phyloP scores from a whole-genome alignment of 768 basidiomycete genomes.

The Coprinellus micaceus region DNA sequence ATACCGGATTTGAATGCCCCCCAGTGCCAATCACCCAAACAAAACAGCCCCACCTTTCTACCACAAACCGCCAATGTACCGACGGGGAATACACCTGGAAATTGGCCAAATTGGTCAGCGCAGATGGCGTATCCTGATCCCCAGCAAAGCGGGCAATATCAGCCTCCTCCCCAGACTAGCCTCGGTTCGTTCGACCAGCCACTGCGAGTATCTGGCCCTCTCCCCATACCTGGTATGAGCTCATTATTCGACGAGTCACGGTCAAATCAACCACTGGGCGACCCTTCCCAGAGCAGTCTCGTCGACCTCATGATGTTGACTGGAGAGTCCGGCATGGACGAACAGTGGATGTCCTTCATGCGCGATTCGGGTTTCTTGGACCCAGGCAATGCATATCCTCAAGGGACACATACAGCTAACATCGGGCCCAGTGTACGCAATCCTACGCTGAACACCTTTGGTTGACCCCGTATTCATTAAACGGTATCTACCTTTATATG shows the following conservation, averaged over 20 bases:
- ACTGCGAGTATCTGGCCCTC: not conserved
- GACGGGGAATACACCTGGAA: no score
- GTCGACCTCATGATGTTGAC: constrained; percentile 48
- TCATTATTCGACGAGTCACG: not conserved
- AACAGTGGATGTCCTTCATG: constrained; percentile 67
- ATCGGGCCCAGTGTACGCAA: not conserved
- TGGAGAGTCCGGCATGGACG: constrained; percentile 59
- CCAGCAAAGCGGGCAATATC: not conserved
- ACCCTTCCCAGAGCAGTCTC: constrained; percentile 18
- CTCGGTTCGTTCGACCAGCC: not conserved
- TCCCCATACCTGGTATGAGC: not conserved
- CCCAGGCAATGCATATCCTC: not conserved
- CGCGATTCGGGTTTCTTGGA: constrained; percentile 43
- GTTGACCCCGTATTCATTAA: no score
- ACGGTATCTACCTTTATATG: no score
- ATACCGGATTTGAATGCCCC: not conserved
- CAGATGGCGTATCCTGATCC: not conserved
- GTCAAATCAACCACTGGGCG: not conserved
- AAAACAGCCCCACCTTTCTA: not conserved
- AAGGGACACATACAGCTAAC: not conserved
- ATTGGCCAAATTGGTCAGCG: not conserved
- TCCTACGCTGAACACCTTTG: not conserved
- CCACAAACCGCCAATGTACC: not conserved
- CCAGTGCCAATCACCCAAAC: constrained; percentile 1
- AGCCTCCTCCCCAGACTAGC: not conserved